Base-by-base conservation (phyloP, 2,329 filamentous ascomycete genomes). In the Exophiala sp. region DNA sequence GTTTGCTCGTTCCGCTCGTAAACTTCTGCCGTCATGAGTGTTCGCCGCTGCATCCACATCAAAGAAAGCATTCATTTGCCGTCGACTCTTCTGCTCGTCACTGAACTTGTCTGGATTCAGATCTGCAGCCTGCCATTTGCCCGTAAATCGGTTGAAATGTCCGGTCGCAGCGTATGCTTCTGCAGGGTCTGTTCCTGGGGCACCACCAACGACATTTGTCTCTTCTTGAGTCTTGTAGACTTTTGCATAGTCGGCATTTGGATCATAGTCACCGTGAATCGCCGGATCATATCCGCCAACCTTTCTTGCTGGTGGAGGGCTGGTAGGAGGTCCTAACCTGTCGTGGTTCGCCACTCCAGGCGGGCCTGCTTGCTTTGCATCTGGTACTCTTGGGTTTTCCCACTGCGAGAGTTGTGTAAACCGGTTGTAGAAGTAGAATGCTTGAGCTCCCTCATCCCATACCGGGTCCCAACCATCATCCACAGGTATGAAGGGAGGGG, bases 211-310 rank as follows among this genome's bases (percentile, higher is more conserved):
- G 8, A 68, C 64, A 9, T 69, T 68, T 44, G 65, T 62, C 5
- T 71, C 70, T 2, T 33, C 16, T 18, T 32, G 21, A 43, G 71
- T 65, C 57, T 75, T 71, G 41, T 78, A 69, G 42, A 77, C 75
- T 67, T 88, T 81, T 9, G 94, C 92, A 69, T 99, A 99, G 75
- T 91, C 88, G n/a, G 94, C 92, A 56, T 86, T 94, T 3, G 91
- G 91, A 66, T 99, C 94, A 75, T 96, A 99, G 74, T 91, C 88
- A 63, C 94, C 94, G 69, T 99, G 94, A 42, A 99, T 92, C 20
- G 90, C 88, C 1, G 94, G 94, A 68, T 97, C 96, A 75, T 99
- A 99, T 57, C 92, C 91, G 54, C 86, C 86, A 9, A 65, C 59
- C 50, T 72, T 62, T 33, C 62, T 55, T 29, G 65, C 42, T 63